Conservation (phyloP, 305 asterid genomes). For the Fraxinus platypoda region DNA sequence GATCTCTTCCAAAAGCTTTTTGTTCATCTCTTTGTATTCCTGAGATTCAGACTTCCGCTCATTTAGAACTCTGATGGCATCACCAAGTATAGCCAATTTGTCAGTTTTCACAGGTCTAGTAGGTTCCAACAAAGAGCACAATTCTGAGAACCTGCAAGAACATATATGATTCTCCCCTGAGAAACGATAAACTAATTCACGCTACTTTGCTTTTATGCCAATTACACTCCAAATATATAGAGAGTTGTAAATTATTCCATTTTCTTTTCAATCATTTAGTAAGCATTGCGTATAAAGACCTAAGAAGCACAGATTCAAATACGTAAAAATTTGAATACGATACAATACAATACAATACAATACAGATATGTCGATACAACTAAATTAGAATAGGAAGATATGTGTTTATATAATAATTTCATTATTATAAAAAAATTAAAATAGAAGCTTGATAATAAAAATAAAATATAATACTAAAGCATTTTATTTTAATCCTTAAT, state of each 20-base stretch:
- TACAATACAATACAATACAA: too few species aligned
- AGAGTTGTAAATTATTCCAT: not conserved
- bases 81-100: slow-evolving; percentile 77
- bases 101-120: slow-evolving; percentile 74
- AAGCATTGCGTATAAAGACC: not conserved
- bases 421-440: too few species aligned
- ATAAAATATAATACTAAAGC: too few species aligned
- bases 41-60: slow-evolving; percentile 66
- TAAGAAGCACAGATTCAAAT: too few species aligned
- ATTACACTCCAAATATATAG: not conserved
- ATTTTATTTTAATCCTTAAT: too few species aligned
- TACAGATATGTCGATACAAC: too few species aligned
- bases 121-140: slow-evolving; percentile 66
- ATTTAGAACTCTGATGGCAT: slow-evolving; percentile 64
- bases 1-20: slow-evolving; percentile 75
- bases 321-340: too few species aligned
- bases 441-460: too few species aligned
- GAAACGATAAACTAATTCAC: not conserved
- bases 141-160: slow-evolving; percentile 63
- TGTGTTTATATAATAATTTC: too few species aligned
- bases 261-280: not conserved
- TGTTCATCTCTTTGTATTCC: slow-evolving; percentile 64
- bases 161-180: not conserved
- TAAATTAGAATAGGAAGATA: too few species aligned
- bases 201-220: not conserved